Evolutionary conservation across 108 stramenopile species (phyloP).

Genomic region (Cafeteria roenbergensis): DNA sequence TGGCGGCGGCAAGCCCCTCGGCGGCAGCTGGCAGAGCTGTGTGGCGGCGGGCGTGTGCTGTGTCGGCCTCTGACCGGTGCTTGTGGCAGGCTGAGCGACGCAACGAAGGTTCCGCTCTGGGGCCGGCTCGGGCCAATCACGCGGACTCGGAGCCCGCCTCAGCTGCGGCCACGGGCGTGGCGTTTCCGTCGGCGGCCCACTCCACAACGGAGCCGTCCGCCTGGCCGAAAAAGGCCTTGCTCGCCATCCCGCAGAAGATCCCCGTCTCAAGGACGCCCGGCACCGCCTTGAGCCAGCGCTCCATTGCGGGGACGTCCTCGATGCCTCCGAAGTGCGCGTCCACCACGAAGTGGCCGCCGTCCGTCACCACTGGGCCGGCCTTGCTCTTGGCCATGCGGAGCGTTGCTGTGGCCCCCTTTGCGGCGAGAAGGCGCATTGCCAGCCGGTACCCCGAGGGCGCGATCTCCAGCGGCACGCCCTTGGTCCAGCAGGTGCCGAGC

Average conservation of each 20-base stretch:
- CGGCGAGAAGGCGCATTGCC: slow-evolving; percentile 1
- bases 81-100: too few species aligned
- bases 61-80: too few species aligned
- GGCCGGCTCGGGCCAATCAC: too few species aligned
- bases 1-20: too few species aligned
- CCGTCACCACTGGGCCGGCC: slow-evolving; percentile 71
- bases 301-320: slow-evolving; percentile 65
- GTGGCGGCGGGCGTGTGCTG: too few species aligned
- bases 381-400: slow-evolving; percentile 70
- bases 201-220: slow-evolving; percentile 79
- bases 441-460: slow-evolving; percentile 7
- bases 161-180: too few species aligned
- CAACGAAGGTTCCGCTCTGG: too few species aligned
- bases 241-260: slow-evolving; percentile 88
- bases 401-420: slow-evolving; percentile 3
- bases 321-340: slow-evolving; percentile 88
- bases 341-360: slow-evolving; percentile 82
- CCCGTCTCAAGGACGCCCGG: slow-evolving; percentile 95
- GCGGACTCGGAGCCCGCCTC: too few species aligned
- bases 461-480: slow-evolving; percentile 21
- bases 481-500: slow-evolving; percentile 14
- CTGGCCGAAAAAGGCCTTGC: slow-evolving; percentile 87
- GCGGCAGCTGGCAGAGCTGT: too few species aligned
- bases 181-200: too few species aligned
- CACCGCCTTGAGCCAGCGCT: slow-evolving; percentile 69